Evolutionary conservation across 2,329 filamentous ascomycete genomes (phyloP), one percentile per base, ranked within the genome.

Genomic region (Aspergillus transmontanensis): DNA sequence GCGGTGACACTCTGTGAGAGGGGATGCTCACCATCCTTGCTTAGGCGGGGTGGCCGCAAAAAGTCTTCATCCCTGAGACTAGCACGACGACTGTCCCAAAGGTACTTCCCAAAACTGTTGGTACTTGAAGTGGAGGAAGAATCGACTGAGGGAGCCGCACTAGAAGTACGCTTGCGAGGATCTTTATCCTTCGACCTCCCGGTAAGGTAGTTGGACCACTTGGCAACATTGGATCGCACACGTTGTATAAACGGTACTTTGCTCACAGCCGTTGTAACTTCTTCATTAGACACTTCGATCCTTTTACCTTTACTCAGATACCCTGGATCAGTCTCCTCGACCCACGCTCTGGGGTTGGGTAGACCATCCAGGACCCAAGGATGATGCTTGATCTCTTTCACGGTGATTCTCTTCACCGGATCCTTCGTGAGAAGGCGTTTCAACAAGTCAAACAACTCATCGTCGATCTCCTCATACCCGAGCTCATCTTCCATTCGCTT

Each of bases 361-460:
- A 98, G 86, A 66, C 90, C 93, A 62, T 89, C 84, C 1, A 94
- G 84, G 19, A 98, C 90, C 95, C 95, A 99, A 6, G 90, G 89
- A 74, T 99, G 95, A 64, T 91, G 90, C 77, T 98, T 98, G 72
- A 98, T 94, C 71, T 97, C 94, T 64, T 90, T 89, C 58, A 99
- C 83, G 9, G 92, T 91, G 71, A 99, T 97, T 45, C 95, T 89
- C 78, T 94, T 89, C 34, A 91, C 85, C 0, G 94, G 94, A 73
- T 98, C 93, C 79, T 98, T 99, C 69, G 86, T 89, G 62, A 99
- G 85, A 80, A 99, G 89, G 68, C 89, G 87, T 56, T 82, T 84
- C 32, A 99, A 80, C 14, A 99, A 83, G 74, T 99, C 92, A 59
- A 89, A 85, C 10, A 99, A 81, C 12, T 90, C 85, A 54, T 93